Conservation (phyloP, 2,329 filamentous ascomycete genomes). For the Fusarium fujikuroi region DNA sequence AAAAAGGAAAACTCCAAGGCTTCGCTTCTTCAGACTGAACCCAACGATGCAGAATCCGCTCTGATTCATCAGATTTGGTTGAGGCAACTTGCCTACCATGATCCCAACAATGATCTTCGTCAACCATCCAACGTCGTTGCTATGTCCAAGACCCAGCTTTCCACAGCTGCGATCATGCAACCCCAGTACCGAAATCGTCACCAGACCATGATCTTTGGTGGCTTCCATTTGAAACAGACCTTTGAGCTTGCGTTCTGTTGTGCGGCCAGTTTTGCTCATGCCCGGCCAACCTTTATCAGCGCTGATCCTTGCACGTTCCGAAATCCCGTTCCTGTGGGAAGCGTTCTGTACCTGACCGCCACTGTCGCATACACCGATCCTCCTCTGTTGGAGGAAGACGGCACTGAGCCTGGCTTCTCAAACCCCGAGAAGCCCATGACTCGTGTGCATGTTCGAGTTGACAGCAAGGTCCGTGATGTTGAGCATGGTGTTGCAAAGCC, state of each 20-base stretch:
- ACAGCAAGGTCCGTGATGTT: slow-evolving; percentile 47
- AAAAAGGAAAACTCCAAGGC: slow-evolving; percentile 41
- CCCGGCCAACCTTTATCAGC: slow-evolving; percentile 46
- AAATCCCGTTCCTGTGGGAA: slow-evolving; percentile 46
- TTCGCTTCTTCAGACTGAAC: slow-evolving; percentile 44
- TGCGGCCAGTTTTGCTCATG: slow-evolving; percentile 47
- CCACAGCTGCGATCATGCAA: slow-evolving; percentile 46
- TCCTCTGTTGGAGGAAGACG: slow-evolving; percentile 45
- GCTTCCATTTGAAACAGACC: slow-evolving; percentile 47
- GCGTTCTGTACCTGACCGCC: slow-evolving; percentile 44
- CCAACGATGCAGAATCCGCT: slow-evolving; percentile 44
- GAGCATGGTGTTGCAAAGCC: slow-evolving; percentile 46
- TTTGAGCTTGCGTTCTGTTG: slow-evolving; percentile 48
- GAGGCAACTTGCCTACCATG: slow-evolving; percentile 44
- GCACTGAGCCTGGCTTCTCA: slow-evolving; percentile 36
- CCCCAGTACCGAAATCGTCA: slow-evolving; percentile 46
- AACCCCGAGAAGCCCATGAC: slow-evolving; percentile 42
- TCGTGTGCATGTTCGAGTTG: slow-evolving; percentile 45
- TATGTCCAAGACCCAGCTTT: slow-evolving; percentile 45
- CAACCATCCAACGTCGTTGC: slow-evolving; percentile 43
- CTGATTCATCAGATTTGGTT: slow-evolving; percentile 48
- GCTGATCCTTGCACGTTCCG: slow-evolving; percentile 47
- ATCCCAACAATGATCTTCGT: slow-evolving; percentile 42
- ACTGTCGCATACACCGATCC: slow-evolving; percentile 48
- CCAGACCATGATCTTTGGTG: slow-evolving; percentile 48